A percentile compares a stretch with the other conserved stretches of the same genome.
These are phyloP conservation scores for Sclerotinia minor DNA, from an alignment of 2,329 filamentous ascomycete genomes.

Conservation along the genomic window DNA sequence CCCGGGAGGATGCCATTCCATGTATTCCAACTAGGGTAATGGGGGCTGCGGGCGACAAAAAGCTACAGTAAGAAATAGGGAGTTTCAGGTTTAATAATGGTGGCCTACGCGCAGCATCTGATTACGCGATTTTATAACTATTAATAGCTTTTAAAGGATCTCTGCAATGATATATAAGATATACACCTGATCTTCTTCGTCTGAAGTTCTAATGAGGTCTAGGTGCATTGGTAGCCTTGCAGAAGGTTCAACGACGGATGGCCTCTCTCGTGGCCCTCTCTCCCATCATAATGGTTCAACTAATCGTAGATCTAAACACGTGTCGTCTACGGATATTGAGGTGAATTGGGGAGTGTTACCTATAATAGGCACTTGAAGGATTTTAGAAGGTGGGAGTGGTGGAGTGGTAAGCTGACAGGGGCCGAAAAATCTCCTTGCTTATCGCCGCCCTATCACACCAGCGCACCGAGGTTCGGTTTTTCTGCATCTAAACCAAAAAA, in stretches of 20 bases:
- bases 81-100: slow-evolving; percentile 16
- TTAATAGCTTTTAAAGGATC: slow-evolving; percentile 11
- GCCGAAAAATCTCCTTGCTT: neutral
- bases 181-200: neutral
- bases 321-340: neutral
- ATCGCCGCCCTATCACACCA: slow-evolving; percentile 15
- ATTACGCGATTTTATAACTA: neutral
- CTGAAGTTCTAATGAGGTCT: neutral
- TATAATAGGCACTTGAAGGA: slow-evolving; percentile 12
- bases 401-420: slow-evolving; percentile 13
- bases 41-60: slow-evolving; percentile 14
- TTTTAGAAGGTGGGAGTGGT: slow-evolving; percentile 4
- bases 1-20: slow-evolving; percentile 17
- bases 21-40: slow-evolving; percentile 5
- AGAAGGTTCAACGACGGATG: neutral
- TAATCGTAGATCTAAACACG: neutral
- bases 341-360: neutral
- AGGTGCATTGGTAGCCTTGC: neutral
- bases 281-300: neutral
- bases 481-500: neutral
- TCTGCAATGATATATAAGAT: neutral
- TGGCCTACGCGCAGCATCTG: slow-evolving; percentile 9
- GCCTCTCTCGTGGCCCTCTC: neutral
- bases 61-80: slow-evolving; percentile 9
- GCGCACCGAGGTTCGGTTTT: slow-evolving; percentile 5